Evolutionary conservation across 148 eudicot species (phyloP), one percentile per base, ranked within the genome.

Genomic region (Rhododendron williamsianum): DNA sequence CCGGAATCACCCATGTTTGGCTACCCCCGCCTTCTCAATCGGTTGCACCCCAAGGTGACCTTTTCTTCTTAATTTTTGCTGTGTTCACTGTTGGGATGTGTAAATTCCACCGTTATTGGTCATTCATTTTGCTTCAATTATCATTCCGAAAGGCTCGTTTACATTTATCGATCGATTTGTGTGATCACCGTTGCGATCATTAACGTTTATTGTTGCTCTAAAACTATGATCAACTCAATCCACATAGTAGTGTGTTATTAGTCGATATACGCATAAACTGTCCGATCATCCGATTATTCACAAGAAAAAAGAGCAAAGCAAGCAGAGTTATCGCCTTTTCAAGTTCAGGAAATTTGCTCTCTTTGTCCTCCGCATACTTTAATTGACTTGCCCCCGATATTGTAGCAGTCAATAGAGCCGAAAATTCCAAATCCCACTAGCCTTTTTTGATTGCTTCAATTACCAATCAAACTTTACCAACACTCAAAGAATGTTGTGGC

Each of bases 21-120:
- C 91, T 95, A 6, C 98, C 98, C 25, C 98, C 98, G 23, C 86
- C 95, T n/a, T 89, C 94, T 38, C 96, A 95, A 6, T 91, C 97
- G 9, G 93, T 86, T 86, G 69, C 93, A 30, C 84, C 93, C 56
- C 91, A 95, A 93, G 98, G 98, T 93, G n/a, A 2, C 1, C 60
- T 5, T 51, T 19, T 25, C 35, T 36, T 16, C 36, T 13, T 13
- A 4, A 11, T 15, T 2, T 35, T 16, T 1, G 21, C n/a, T 58
- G 65, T 5, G 25, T 58, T 38, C 12, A 38, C 0, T 38, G 7
- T 36, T 5, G 19, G 23, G 21, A n/a, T 63, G 1, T 63, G 23
- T 58, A 21, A 21, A 21, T 21, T 58, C 65, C 60, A 54, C 60
- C 60, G 60, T 54, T 16, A 54, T 54, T 4, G 60, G 21, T 18